Evolutionary conservation across 805 yeast species (phyloP), one percentile per base, ranked within the genome.

Genomic region (Spathaspora gorwiae): DNA sequence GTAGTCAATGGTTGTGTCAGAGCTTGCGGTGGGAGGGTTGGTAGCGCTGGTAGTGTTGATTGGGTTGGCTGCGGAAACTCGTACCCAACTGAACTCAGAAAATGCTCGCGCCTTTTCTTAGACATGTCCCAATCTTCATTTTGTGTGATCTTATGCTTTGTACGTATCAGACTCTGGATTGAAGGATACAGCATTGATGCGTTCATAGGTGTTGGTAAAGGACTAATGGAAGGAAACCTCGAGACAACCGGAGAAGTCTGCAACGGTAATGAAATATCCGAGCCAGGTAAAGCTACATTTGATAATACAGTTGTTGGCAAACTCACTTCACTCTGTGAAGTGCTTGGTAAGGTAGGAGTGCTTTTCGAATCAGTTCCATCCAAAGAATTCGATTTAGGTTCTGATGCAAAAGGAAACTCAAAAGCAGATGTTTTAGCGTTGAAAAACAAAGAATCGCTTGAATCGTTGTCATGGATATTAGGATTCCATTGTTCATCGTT

Each of bases 401-500:
- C 41, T 29, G 29, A 26, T 14, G n/a, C n/a, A 15, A 12, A 29
- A 19, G 41, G 41, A 30, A 39, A 39, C 15, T 32, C 37, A 40
- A 42, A 42, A 2, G 35, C 15, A 5, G 32, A 15, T n/a, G 40
- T 2, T 24, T 33, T 42, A 7, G 32, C 26, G 36, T 42, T 42
- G 45, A 42, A 42, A 35, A 42, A 42, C n/a, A 42, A 33, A 6
- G 32, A 13, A 35, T 14, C 37, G 9, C 19, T 19, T 4, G 40
- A 12, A n/a, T 40, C 44, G 8, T 13, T 37, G 1, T 38, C 40
- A 35, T 15, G 15, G 2, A 30, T 14, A 37, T 6, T 37, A 31
- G 43, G 37, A 14, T 35, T 33, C 50, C 47, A 47, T 40, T 39
- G 44, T n/a, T 47, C 40, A 5, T 42, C 24, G 8, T 13, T 36